Percentiles rank a stretch among this genome's conserved stretches.
phyloP scores from a whole-genome alignment of 805 yeast species.

The Kazachstania psychrophila region DNA sequence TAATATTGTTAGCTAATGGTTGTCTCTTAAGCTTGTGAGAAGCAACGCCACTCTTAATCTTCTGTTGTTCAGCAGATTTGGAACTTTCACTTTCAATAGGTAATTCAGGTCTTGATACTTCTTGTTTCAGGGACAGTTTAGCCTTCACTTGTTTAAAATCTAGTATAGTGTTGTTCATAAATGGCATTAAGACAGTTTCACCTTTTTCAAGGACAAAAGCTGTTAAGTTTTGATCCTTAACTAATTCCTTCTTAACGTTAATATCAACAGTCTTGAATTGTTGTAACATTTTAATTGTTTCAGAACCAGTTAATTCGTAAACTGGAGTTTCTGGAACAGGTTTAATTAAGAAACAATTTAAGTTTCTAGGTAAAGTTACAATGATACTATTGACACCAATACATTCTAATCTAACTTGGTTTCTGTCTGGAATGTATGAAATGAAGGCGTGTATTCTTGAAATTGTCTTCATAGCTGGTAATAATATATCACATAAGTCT shows the following conservation, averaged over 20 bases:
- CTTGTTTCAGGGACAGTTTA: conserved; percentile 5
- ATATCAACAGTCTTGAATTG: conserved; percentile 1
- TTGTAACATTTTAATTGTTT: conserved; percentile 7
- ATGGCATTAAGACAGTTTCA: conserved; percentile 59
- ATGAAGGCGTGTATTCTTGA: conserved; percentile 28
- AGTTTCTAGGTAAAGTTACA: conserved; percentile 47
- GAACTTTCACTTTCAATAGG: no score
- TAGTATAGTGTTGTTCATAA: conserved; percentile 49
- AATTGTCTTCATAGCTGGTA: conserved; percentile 26
- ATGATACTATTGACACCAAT: conserved; percentile 75
- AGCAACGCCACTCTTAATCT: no score
- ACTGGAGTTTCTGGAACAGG: conserved; percentile 13
- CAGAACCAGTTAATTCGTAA: conserved; percentile 19
- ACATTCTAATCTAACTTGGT: conserved; percentile 51
- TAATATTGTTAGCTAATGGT: background rate
- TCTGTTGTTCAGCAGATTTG: no score
- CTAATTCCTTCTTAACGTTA: conserved; percentile 10
- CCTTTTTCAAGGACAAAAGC: conserved; percentile 39
- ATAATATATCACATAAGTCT: conserved; percentile 20
- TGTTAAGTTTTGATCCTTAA: conserved; percentile 14
- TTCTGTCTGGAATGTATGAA: conserved; percentile 34
- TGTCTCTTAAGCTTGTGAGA: background rate
- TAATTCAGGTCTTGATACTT: conserved; percentile 35
- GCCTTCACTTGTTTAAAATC: conserved; percentile 48
- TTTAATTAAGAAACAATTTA: conserved; percentile 28